Evolutionary conservation across 169 alveolate species (phyloP).

Genomic region (Plasmodium gallinaceum): DNA sequence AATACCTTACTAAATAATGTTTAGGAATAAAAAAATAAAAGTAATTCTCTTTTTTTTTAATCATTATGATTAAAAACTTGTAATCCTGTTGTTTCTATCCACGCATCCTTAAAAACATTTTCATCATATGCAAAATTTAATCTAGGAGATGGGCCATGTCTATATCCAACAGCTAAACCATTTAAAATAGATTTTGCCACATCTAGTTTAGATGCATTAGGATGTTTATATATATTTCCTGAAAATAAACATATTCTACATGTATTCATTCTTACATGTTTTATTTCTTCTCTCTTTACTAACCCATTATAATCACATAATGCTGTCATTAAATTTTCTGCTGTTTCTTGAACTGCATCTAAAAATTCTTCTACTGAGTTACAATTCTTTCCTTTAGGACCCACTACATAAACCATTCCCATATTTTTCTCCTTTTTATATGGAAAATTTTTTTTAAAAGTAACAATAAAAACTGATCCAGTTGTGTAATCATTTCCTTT

Average conservation of each 20-base stretch:
- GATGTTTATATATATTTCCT: slow-evolving; percentile 78
- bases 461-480: slow-evolving; percentile 76
- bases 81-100: slow-evolving; percentile 74
- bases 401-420: slow-evolving; percentile 84
- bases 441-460: slow-evolving; percentile 74
- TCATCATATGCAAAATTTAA: slow-evolving; percentile 88
- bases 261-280: slow-evolving; percentile 79
- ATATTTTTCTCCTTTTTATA: slow-evolving; percentile 79
- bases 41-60: slow-evolving; percentile 27
- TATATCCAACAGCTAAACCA: slow-evolving; percentile 87
- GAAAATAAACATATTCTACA: slow-evolving; percentile 84
- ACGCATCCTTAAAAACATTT: slow-evolving; percentile 80
- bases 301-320: slow-evolving; percentile 88
- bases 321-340: slow-evolving; percentile 87
- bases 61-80: slow-evolving; percentile 67
- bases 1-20: background rate
- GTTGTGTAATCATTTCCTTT: slow-evolving; percentile 42
- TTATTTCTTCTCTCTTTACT: slow-evolving; percentile 84
- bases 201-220: slow-evolving; percentile 81
- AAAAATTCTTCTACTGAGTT: slow-evolving; percentile 78
- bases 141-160: slow-evolving; percentile 90
- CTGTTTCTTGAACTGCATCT: slow-evolving; percentile 82
- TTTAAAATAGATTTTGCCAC: slow-evolving; percentile 81
- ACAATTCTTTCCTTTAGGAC: slow-evolving; percentile 82
- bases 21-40: slow-evolving; percentile 29